phyloP scores from a whole-genome alignment of 2,329 filamentous ascomycete genomes.

The Penicillium sp. region DNA sequence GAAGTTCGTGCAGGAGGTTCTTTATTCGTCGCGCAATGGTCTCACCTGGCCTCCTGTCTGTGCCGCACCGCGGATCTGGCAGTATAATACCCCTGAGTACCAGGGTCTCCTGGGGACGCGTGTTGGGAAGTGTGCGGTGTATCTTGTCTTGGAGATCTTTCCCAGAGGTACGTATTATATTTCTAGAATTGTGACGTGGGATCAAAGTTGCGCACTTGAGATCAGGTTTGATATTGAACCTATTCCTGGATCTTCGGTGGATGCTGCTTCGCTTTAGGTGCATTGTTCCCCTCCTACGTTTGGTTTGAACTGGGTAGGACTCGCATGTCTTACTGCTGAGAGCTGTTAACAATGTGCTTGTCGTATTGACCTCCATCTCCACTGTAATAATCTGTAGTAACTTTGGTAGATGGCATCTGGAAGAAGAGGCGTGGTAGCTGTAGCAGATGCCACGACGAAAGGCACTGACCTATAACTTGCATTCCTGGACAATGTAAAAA shows the following conservation, averaged over 20 bases:
- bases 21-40: neutral
- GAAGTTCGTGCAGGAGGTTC: neutral
- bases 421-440: neutral
- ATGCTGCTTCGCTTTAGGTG: neutral
- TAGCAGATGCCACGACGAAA: neutral
- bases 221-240: constrained; percentile 4
- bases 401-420: too few relatives aligned
- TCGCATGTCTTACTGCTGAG: neutral
- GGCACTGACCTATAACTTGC: neutral
- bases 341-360: neutral
- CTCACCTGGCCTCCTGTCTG: neutral
- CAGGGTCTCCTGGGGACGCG: constrained; percentile 2
- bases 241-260: neutral
- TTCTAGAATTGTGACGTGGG: neutral
- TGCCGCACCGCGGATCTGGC: neutral
- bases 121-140: neutral
- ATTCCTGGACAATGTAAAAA: neutral
- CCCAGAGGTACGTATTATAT: constrained; percentile 2
- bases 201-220: neutral
- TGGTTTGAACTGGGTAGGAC: neutral
- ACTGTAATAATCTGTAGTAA: neutral
- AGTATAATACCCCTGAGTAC: neutral
- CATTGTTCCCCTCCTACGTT: neutral
- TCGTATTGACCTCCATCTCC: neutral
- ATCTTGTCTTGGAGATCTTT: neutral